phyloP scores from a whole-genome alignment of 2,329 filamentous ascomycete genomes.

The Scolecobasidium constrictum region DNA sequence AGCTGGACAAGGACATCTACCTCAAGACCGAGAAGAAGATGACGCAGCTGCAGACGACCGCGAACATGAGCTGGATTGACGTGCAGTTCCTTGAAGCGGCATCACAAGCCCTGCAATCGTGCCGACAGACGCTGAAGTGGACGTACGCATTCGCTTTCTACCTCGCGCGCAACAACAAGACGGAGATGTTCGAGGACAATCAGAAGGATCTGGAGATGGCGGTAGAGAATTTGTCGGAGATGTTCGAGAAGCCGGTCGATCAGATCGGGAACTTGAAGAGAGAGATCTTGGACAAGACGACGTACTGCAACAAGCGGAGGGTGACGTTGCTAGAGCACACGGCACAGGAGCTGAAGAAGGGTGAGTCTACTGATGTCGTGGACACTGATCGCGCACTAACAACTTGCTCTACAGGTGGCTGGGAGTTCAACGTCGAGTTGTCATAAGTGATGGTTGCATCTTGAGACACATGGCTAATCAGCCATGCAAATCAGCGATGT shows the following conservation, averaged over 20 bases:
- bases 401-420: not conserved
- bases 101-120: slow-evolving; percentile 86
- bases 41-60: slow-evolving; percentile 86
- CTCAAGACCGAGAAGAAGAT: slow-evolving; percentile 98
- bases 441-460: not conserved
- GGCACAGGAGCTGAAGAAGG: slow-evolving; percentile 79
- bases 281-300: slow-evolving; percentile 96
- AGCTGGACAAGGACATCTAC: slow-evolving; percentile 91
- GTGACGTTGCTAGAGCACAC: slow-evolving; percentile 87
- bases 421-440: slow-evolving; percentile 9
- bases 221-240: slow-evolving; percentile 91
- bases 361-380: slow-evolving; percentile 32
- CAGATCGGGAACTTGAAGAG: slow-evolving; percentile 83
- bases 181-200: slow-evolving; percentile 97
- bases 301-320: slow-evolving; percentile 88
- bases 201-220: slow-evolving; percentile 97
- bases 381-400: not conserved
- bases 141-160: slow-evolving; percentile 99
- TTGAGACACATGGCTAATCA: no score
- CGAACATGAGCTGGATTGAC: slow-evolving; percentile 97
- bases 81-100: slow-evolving; percentile 94
- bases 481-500: no score
- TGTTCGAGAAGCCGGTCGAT: slow-evolving; percentile 95
- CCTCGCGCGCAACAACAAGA: slow-evolving; percentile 87
- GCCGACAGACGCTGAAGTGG: slow-evolving; percentile 98